Evolutionary conservation across 2,329 filamentous ascomycete genomes (phyloP).

Genomic region (Juglanconis sp.): DNA sequence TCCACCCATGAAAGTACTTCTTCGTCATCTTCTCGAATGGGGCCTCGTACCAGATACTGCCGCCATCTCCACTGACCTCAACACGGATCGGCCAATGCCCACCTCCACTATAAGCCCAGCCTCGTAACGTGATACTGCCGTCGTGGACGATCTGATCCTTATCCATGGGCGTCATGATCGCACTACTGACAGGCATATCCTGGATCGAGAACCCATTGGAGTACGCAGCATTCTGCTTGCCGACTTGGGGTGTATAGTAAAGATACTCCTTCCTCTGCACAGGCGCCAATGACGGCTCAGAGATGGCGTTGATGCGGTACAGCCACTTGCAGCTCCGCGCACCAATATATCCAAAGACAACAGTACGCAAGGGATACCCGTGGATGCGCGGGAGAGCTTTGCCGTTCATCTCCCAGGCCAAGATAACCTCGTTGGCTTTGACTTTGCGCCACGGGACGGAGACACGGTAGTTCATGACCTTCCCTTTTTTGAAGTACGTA

Average conservation of each 20-base stretch:
- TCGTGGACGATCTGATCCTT: slow-evolving; percentile 61
- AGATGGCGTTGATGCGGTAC: slow-evolving; percentile 59
- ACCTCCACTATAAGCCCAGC: slow-evolving; percentile 58
- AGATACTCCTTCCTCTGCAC: slow-evolving; percentile 66
- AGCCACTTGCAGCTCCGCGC: slow-evolving; percentile 64
- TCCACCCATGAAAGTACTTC: slow-evolving; percentile 64
- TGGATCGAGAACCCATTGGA: slow-evolving; percentile 65
- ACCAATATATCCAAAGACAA: slow-evolving; percentile 66
- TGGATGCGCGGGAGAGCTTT: slow-evolving; percentile 62
- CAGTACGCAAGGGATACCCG: slow-evolving; percentile 58
- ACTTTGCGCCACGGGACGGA: slow-evolving; percentile 67
- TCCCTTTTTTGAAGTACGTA: slow-evolving; percentile 67
- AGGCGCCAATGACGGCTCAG: slow-evolving; percentile 52
- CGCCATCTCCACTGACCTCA: slow-evolving; percentile 62
- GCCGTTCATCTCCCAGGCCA: slow-evolving; percentile 72
- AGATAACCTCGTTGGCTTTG: slow-evolving; percentile 61
- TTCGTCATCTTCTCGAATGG: slow-evolving; percentile 56
- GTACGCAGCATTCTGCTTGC: slow-evolving; percentile 61
- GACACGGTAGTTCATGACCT: slow-evolving; percentile 65
- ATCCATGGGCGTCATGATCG: slow-evolving; percentile 62
- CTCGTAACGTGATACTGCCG: slow-evolving; percentile 53
- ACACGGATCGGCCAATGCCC: slow-evolving; percentile 60
- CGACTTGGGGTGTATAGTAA: slow-evolving; percentile 66
- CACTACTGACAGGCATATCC: slow-evolving; percentile 67
- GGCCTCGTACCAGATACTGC: slow-evolving; percentile 62